Evolutionary conservation across 192 early-diverging fungal species (phyloP), one percentile per base, ranked within the genome.

Genomic region (Coemansia sp.): DNA sequence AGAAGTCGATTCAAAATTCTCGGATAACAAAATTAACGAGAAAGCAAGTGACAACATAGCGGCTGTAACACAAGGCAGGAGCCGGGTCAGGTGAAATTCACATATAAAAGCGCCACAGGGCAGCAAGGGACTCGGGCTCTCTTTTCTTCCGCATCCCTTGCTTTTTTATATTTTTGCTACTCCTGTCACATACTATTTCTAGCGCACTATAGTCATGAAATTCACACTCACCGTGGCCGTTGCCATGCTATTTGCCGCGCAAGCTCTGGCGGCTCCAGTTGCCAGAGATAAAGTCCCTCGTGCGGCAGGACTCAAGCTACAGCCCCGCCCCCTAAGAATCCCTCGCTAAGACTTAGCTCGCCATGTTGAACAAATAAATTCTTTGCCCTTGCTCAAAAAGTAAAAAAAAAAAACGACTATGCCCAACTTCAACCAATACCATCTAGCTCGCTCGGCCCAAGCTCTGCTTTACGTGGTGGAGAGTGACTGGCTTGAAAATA

Each of bases 401-500:
- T 3, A 16, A 26, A 28, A 28, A 51, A 10, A 24, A 50, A 51
- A 51, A 51, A 1, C 38, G 2, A 40, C 2, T 8, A 31, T 7
- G 9, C 38, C 38, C 38, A 40, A 16, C 38, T 13, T 13, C 2
- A 7, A 40, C 0, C 23, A 20, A 51, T 28, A 28, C 26, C 23
- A 1, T 26, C 24, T 51, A 51, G 24, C 21, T 51, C 8, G 48
- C 24, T 57, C 55, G 31, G 13, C n/a, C 23, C 56, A 71, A 36
- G 53, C 62, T 58, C 23, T 43, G 58, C 59, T 64, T 66, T 13
- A 79, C 67, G 21, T 57, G 43, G 3, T 28, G 39, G 40, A 64
- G 21, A 18, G 76, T 70, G 11, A 72, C 46, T 7, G 77, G 77
- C 59, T 79, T 79, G 57, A 73, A 68, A 39, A 79, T 65, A 3